Conservation (phyloP, 2,329 filamentous ascomycete genomes). For the Passalora sequoiae region DNA sequence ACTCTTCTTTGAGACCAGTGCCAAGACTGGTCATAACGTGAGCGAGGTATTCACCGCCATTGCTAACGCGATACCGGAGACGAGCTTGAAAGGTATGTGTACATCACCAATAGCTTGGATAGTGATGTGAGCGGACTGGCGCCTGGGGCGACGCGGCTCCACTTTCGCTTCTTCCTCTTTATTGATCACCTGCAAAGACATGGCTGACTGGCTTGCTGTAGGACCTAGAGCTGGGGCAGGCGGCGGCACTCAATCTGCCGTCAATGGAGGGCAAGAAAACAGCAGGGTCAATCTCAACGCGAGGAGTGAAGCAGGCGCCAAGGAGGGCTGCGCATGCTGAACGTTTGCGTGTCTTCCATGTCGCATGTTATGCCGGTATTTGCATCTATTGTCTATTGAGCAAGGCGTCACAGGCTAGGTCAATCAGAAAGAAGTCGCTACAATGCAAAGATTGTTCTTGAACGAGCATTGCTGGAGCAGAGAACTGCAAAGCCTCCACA, state of each 20-base stretch:
- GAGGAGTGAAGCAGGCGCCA: constrained; percentile 63
- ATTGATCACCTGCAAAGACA: too few relatives aligned
- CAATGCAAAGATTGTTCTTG: too few relatives aligned
- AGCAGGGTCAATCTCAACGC: constrained; percentile 76
- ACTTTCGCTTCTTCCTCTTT: too few relatives aligned
- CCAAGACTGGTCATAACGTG: constrained; percentile 93
- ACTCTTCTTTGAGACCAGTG: constrained; percentile 96
- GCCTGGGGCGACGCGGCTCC: too few relatives aligned
- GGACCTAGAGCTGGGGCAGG: constrained; percentile 65
- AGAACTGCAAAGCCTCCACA: too few relatives aligned
- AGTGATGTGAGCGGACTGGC: too few relatives aligned
- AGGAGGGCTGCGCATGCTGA: constrained; percentile 88
- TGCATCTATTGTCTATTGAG: background rate
- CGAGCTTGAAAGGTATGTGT: constrained; percentile 92
- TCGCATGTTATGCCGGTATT: background rate
- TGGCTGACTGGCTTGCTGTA: too few relatives aligned
- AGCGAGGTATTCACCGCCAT: constrained; percentile 96
- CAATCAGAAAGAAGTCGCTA: too few relatives aligned
- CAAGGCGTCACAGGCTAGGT: background rate
- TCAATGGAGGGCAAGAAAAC: constrained; percentile 54
- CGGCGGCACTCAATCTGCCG: constrained; percentile 53
- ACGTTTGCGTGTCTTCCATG: background rate
- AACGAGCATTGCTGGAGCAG: too few relatives aligned
- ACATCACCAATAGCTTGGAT: too few relatives aligned
- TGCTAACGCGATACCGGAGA: constrained; percentile 95